phyloP scores from a whole-genome alignment of 768 basidiomycete genomes.

The Pleurotus tuber-regium region DNA sequence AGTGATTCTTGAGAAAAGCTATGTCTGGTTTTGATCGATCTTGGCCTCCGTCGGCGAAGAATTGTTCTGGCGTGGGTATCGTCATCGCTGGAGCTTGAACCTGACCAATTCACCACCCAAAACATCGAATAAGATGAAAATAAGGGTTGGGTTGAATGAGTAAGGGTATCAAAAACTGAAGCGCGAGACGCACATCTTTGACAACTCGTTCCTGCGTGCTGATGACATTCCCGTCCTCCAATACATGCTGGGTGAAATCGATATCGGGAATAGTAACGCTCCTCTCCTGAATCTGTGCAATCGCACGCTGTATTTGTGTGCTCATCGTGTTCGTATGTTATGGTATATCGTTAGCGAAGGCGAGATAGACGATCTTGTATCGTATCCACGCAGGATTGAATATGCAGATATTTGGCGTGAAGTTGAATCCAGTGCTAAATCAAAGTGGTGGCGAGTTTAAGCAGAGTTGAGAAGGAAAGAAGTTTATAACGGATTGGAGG shows the following conservation, averaged over 20 bases:
- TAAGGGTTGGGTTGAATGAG: no score
- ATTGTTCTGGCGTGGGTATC: conserved; percentile 90
- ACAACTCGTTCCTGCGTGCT: conserved; percentile 94
- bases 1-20: conserved; percentile 97
- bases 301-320: conserved; percentile 63
- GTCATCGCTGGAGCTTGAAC: conserved; percentile 97
- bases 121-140: not conserved
- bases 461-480: not conserved
- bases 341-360: not conserved
- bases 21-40: conserved; percentile 92
- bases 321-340: conserved; percentile 30
- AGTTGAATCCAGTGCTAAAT: not conserved
- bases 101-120: conserved; percentile 34
- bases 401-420: conserved; percentile 1
- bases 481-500: not conserved
- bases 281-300: conserved; percentile 60
- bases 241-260: conserved; percentile 89
- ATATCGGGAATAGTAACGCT: conserved; percentile 61
- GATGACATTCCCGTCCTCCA: conserved; percentile 90
- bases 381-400: no score
- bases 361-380: not conserved
- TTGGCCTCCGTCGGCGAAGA: conserved; percentile 69
- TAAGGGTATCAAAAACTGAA: no score
- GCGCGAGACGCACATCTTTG: conserved; percentile 74
- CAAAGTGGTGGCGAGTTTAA: not conserved